Evolutionary conservation across 2,329 filamentous ascomycete genomes (phyloP), one percentile per base, ranked within the genome.

Genomic region (Talaromyces sp.): DNA sequence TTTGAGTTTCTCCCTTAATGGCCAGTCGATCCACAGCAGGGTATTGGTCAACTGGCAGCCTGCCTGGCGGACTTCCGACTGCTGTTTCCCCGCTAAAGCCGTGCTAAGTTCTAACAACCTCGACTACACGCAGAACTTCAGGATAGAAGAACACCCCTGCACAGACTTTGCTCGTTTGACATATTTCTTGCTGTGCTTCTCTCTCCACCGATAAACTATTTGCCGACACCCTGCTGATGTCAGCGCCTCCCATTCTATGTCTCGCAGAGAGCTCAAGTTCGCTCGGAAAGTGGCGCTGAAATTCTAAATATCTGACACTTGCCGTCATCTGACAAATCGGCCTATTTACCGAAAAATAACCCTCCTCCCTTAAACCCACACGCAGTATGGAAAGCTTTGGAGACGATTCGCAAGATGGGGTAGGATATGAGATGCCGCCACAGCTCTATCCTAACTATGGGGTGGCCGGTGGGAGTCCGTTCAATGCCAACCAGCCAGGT

Each of bases 371-470:
- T 40, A 15, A 5, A 51, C 21, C 15, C 6, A 25, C n/a, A 10
- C 22, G 15, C 51, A 64, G 52, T 46, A 74, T 74, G 72, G 70
- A 74, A 43, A 66, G 67, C 51, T 62, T 72, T 51, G 72, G 70
- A 64, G 73, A 71, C 53, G 70, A 68, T 48, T 55, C 65, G 19
- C 39, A 55, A 36, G 75, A 77, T 41, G 67, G 68, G 50, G 63
- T 76, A 65, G 70, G 69, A 52, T 78, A 75, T 60, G 75, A 77
- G 58, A 73, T 77, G 67, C 72, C 71, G 63, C 80, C 82, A 57
- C 86, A 88, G 69, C 84, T 89, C 56, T 91, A 89, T 67, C 84
- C 85, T 58, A 76, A 76, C 56, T 89, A 87, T 66, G 72, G 76
- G 45, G 74, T 80, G 45, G 85, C 89, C 67, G 82, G 82, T 50